Evolutionary conservation across 2,329 filamentous ascomycete species (phyloP).

Genomic region (Neophaeococcomyces aloes): DNA sequence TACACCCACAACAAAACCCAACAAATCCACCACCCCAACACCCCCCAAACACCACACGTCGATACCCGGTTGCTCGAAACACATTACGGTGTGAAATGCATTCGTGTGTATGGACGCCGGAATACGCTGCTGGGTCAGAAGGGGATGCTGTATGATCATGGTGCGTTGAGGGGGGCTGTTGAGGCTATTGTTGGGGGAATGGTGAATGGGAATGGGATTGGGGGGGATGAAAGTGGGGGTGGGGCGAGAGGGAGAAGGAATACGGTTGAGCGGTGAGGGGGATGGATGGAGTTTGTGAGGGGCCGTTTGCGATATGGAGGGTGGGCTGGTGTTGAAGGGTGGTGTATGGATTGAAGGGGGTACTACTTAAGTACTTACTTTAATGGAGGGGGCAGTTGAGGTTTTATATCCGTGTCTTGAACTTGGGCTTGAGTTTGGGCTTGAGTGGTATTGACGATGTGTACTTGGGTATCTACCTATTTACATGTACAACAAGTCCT

Average conservation of each 20-base stretch:
- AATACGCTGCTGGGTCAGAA: constrained; percentile 36
- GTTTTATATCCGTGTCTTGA: too few species aligned
- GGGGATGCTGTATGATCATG: constrained; percentile 64
- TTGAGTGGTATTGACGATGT: too few species aligned
- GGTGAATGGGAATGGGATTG: background rate
- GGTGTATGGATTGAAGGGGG: too few species aligned
- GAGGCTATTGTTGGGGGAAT: constrained; percentile 53
- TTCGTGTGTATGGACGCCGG: constrained; percentile 67
- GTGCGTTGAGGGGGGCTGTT: constrained; percentile 61
- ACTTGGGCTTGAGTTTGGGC: too few species aligned
- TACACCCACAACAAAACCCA: constrained; percentile 21
- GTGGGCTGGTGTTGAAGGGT: too few species aligned
- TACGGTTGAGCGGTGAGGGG: constrained; percentile 5
- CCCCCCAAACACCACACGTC: constrained; percentile 17
- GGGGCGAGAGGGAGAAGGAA: constrained; percentile 5
- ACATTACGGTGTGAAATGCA: constrained; percentile 50
- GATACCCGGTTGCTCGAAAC: constrained; percentile 15
- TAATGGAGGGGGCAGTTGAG: too few species aligned
- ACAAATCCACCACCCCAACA: constrained; percentile 19
- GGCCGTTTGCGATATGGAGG: too few species aligned
- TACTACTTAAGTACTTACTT: too few species aligned
- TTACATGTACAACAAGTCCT: too few species aligned
- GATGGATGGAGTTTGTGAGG: too few species aligned
- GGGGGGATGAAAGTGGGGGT: background rate
- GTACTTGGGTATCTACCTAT: too few species aligned